Evolutionary conservation across 1,284 basidiomycete genomes (phyloP).

Genomic region (Fomitopsis pinicola): DNA sequence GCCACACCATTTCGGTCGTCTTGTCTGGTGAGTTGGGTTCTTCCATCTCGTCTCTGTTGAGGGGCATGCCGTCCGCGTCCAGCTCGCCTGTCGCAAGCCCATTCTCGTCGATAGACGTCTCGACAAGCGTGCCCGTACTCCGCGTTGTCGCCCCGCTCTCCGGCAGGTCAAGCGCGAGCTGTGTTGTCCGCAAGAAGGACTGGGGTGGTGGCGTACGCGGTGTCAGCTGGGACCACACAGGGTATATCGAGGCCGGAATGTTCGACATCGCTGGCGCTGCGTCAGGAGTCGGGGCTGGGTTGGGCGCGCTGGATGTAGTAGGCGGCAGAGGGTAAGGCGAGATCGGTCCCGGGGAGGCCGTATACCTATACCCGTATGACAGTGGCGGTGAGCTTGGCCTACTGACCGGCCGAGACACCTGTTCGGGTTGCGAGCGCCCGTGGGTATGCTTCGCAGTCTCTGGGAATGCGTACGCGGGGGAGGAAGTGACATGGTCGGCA

Average conservation of each 20-base stretch:
- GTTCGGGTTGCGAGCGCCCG: neutral
- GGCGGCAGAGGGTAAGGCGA: conserved; percentile 8
- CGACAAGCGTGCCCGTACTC: neutral
- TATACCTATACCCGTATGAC: conserved; percentile 19
- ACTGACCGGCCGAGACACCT: conserved; percentile 1
- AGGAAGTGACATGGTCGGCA: conserved; percentile 35
- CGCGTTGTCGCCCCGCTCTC: neutral
- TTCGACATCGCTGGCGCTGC: conserved; percentile 8
- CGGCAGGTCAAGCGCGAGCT: conserved; percentile 8
- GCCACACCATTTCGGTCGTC: conserved; percentile 20
- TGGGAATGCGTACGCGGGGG: conserved; percentile 26
- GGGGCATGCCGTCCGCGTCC: conserved; percentile 23
- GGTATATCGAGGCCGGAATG: conserved; percentile 9
- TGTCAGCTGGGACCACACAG: neutral
- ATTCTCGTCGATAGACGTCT: conserved; percentile 5
- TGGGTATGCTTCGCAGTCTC: neutral
- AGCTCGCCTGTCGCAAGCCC: conserved; percentile 11
- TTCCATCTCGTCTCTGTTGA: conserved; percentile 13
- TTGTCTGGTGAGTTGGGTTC: conserved; percentile 25
- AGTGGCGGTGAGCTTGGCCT: conserved; percentile 11
- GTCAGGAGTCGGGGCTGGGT: neutral
- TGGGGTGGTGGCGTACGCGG: conserved; percentile 5
- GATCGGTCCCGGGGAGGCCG: conserved; percentile 16
- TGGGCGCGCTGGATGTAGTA: conserved; percentile 1
- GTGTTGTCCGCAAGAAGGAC: conserved; percentile 8